Percentiles rank a stretch among this genome's conserved stretches.
These are phyloP conservation scores for Neonectria magnoliae DNA, from an alignment of 2,329 filamentous ascomycete species.

Conservation along the genomic window DNA sequence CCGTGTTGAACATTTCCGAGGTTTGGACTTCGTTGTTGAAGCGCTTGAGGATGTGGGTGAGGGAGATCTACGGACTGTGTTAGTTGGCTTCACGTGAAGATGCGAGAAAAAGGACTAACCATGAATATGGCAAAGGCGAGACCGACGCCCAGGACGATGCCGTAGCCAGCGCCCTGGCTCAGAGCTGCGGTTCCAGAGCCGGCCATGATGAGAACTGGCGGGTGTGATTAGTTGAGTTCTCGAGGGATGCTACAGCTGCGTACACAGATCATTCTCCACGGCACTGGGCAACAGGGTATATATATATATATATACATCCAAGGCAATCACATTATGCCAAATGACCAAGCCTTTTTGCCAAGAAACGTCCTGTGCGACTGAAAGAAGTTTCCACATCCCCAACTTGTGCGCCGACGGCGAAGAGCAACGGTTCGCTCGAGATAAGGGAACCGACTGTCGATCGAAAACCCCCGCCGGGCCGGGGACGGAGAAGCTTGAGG, in stretches of 20 bases:
- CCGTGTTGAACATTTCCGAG: slow-evolving; percentile 91
- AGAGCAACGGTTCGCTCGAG: neutral
- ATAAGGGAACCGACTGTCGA: neutral
- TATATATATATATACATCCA: neutral
- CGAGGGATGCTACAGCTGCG: neutral
- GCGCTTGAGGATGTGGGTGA: slow-evolving; percentile 75
- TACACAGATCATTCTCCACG: neutral
- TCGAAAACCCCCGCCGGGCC: neutral
- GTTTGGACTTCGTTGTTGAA: slow-evolving; percentile 77
- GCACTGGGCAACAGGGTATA: neutral
- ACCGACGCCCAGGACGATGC: slow-evolving; percentile 78
- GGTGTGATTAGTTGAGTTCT: neutral
- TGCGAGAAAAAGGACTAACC: slow-evolving; percentile 46
- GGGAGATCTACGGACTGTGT: slow-evolving; percentile 59
- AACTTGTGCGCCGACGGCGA: neutral
- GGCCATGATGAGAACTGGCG: slow-evolving; percentile 7
- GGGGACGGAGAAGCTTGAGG: neutral
- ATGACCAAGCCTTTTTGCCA: neutral
- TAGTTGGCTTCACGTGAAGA: neutral
- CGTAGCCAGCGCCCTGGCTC: slow-evolving; percentile 76
- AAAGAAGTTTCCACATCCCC: neutral
- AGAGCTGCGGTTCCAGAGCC: slow-evolving; percentile 45
- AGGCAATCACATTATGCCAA: neutral
- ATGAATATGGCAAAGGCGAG: slow-evolving; percentile 79
- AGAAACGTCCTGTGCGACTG: neutral